Evolutionary conservation across 176 grass and related monocot genomes (phyloP).

Genomic region (Eragrostis curvula): DNA sequence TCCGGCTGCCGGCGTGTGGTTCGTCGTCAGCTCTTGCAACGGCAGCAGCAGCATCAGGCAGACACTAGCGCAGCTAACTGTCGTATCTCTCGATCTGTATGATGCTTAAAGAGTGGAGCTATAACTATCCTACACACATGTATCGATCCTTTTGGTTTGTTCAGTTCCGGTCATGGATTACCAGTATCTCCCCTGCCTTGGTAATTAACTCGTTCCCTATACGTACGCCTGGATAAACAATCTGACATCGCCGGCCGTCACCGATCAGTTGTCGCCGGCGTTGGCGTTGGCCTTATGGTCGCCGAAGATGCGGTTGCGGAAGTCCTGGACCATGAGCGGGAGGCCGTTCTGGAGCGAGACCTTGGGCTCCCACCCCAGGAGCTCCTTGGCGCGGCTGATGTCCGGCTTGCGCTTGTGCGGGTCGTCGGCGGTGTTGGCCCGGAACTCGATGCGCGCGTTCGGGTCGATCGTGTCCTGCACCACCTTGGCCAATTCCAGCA

Average conservation of each 20-base stretch:
- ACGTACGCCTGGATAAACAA: background rate
- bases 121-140: slow-evolving; percentile 1
- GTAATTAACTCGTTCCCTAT: background rate
- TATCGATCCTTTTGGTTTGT: background rate
- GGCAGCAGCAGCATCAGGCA: background rate
- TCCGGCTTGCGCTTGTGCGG: slow-evolving; percentile 96
- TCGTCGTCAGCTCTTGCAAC: background rate
- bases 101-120: slow-evolving; percentile 21
- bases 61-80: background rate
- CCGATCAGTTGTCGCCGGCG: slow-evolving; percentile 27
- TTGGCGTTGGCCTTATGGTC: slow-evolving; percentile 39
- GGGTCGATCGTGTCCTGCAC: slow-evolving; percentile 90
- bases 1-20: background rate
- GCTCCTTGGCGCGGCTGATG: slow-evolving; percentile 76
- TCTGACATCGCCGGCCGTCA: background rate
- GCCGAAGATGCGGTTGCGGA: slow-evolving; percentile 75
- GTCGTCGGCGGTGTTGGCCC: slow-evolving; percentile 79
- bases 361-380: slow-evolving; percentile 85
- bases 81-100: slow-evolving; percentile 3
- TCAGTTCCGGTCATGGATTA: background rate
- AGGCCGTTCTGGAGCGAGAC: slow-evolving; percentile 65
- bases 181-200: no score
- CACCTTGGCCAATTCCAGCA: slow-evolving; percentile 92
- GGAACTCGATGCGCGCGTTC: slow-evolving; percentile 75
- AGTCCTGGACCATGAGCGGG: slow-evolving; percentile 84